Base-by-base conservation (phyloP, 106 monocot genomes). In the Dendrobium catenatum region DNA sequence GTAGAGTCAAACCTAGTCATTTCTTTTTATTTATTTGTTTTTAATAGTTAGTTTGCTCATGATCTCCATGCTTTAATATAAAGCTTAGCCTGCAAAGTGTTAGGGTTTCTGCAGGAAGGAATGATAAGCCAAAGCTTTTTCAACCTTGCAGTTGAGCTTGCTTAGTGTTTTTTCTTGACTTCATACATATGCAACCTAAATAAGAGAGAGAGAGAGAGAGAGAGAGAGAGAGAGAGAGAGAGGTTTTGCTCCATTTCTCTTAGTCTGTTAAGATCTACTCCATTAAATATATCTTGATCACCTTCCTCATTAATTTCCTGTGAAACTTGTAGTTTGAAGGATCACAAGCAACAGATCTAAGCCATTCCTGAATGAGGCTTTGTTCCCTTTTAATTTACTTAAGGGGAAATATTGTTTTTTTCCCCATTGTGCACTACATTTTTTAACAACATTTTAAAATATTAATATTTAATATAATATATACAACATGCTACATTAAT, bases 61-160 rank as follows among this genome's bases (percentile, higher is more conserved):
- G 13, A 33, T 42, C n/a, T 22, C 42, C 3, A 61, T 74, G 18
- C 33, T 33, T 72, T 4, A 40, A 40, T 22, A 72, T 18, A 72
- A 37, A 72, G 64, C 26, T 6, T 26, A 8, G 70, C 37, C 16
- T 70, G 70, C 4, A 70, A 37, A 33, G 16, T 70, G 33, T 74
- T 74, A 74, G 74, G 74, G 43, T 74, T 74, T 74, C 74, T 74
- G n/a, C 16, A 42, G 8, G 37, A 44, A 74, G 6, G 74, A 74
- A 20, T 44, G 43, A 43, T 74, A 4, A 44, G 17, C 72, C 4
- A 37, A 70, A 40, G 37, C 40, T 9, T 33, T 68, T 72, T 40
- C 40, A 40, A 72, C 11, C 37, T 40, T 72, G 17, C 40, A 66
- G 29, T 70, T 70, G 22, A 70, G 37, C 37, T 37, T 51, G 51